phyloP scores from a whole-genome alignment of 2,329 filamentous ascomycete species.

The Fusarium sp. region DNA sequence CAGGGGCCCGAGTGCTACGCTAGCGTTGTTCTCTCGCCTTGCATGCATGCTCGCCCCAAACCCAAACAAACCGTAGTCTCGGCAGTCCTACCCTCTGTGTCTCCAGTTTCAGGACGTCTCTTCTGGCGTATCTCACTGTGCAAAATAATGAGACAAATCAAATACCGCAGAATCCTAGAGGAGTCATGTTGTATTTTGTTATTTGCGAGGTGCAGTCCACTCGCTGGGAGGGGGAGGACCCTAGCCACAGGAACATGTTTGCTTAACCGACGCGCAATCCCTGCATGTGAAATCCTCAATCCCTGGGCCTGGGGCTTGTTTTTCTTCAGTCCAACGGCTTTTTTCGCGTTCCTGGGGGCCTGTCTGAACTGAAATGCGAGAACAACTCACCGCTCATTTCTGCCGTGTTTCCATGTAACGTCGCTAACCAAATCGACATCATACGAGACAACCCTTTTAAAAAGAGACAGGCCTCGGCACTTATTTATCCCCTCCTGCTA shows the following conservation, averaged over 20 bases:
- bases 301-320: not conserved
- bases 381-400: conserved; percentile 26
- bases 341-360: conserved; percentile 12
- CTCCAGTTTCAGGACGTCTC: not conserved
- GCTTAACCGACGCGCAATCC: not conserved
- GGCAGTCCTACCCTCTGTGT: not conserved
- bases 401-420: conserved; percentile 23
- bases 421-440: conserved; percentile 15
- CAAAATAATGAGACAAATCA: not conserved
- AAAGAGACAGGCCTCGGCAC: conserved; percentile 18
- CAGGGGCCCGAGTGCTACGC: not conserved
- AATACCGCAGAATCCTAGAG: not conserved
- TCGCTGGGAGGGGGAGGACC: not conserved
- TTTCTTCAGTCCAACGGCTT: conserved; percentile 5
- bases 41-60: not conserved
- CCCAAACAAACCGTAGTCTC: not conserved
- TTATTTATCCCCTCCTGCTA: not conserved
- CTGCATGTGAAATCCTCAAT: not conserved
- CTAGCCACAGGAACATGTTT: conserved; percentile 3
- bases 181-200: conserved; percentile 8
- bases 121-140: not conserved
- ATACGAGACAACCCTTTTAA: conserved; percentile 7
- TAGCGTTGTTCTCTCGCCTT: conserved; percentile 23
- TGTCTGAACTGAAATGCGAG: conserved; percentile 2
- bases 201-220: not conserved